phyloP scores from a whole-genome alignment of 139 green algal genomes.

The Chlamydomonas eustigma region DNA sequence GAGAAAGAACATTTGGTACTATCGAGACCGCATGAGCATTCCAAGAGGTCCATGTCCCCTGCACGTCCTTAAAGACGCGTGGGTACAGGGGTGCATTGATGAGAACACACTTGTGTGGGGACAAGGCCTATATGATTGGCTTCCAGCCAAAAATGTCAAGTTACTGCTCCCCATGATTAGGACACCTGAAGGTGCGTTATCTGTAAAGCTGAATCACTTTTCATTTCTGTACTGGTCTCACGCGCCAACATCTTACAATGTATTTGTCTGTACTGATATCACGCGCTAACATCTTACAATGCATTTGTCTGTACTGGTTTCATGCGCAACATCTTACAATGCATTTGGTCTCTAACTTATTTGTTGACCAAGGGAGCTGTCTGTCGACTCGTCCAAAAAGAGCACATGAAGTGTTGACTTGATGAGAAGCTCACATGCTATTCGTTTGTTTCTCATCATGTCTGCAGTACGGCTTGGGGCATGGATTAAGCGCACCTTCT shows the following conservation, averaged over 20 bases:
- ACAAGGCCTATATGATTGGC: constrained; percentile 84
- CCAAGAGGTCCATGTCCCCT: constrained; percentile 81
- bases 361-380: too few relatives aligned
- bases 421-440: too few relatives aligned
- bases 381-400: too few relatives aligned
- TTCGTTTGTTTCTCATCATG: too few relatives aligned
- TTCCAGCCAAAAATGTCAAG: constrained; percentile 82
- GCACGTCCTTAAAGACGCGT: constrained; percentile 71
- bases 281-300: too few relatives aligned
- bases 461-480: constrained; percentile 54
- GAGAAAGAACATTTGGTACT: constrained; percentile 77
- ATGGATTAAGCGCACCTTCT: constrained; percentile 63
- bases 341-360: too few relatives aligned
- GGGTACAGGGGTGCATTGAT: constrained; percentile 84
- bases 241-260: too few relatives aligned
- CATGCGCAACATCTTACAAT: too few relatives aligned
- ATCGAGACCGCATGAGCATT: constrained; percentile 31
- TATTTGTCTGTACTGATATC: too few relatives aligned
- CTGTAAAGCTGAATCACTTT: neutral
- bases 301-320: too few relatives aligned
- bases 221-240: too few relatives aligned
- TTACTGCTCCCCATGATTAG: constrained; percentile 83
- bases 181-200: constrained; percentile 79
- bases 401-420: too few relatives aligned
- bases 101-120: constrained; percentile 93